Base-by-base conservation (phyloP, 805 yeast genomes). In the Starmerella bombi region DNA sequence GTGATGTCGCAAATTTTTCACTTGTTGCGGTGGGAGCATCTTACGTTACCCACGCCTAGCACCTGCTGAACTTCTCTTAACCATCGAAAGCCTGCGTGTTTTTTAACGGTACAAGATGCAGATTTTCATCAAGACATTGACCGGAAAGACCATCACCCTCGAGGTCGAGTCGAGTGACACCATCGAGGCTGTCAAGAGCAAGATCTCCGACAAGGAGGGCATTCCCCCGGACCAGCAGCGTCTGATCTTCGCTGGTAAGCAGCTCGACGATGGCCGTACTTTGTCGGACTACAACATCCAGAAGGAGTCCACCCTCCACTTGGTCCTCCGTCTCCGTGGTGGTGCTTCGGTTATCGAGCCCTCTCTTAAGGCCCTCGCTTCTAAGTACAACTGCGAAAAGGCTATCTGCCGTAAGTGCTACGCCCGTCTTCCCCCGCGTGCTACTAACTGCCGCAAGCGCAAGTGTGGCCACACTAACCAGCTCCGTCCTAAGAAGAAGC, bases 381-480 rank as follows among this genome's bases (percentile, higher is more conserved):
- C 96, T 67, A 91, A 91, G 75, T 91, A 81, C 88, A 91, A 91
- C 93, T 91, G 97, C 78, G 98, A 91, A 58, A 91, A 91, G 75
- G 69, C 94, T 57, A 88, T 91, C 69, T 91, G 98, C 80, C 93
- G 98, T 74, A 83, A 86, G 70, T 91, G 98, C 77, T 91, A 91
- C 80, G 96, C 98, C 63, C 91, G 98, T 79, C 86, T 91, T 67
- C 98, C 98, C 66, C 95, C 98, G 73, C 93, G 97, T 82, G 98
- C 98, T 62, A 91, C 97, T 72, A 91, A 91, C 95, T 91, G 98
- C 80, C 85, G 98, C 78, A 91, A 91, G 97, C 85, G 96, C 84
- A 91, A 91, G 80, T 91, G 98, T 75, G 98, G 98, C 66, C 98
- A 91, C 93, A 77, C 95, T 69, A 91, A 91, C 80, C 98, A 91